Base-by-base conservation (phyloP, 768 basidiomycete species). In the Boletus tylopilopsis region DNA sequence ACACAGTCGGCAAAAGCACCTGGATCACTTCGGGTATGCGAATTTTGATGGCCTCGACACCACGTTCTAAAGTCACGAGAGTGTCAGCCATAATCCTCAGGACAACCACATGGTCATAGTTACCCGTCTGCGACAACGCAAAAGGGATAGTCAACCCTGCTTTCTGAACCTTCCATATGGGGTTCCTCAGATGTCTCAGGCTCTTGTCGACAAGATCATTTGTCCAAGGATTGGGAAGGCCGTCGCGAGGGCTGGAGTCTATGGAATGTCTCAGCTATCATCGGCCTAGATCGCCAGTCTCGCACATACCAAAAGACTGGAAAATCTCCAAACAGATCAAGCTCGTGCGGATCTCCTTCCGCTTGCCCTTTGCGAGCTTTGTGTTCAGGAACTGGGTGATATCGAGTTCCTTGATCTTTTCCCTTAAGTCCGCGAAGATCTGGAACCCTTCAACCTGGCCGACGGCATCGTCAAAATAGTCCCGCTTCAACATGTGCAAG, bases 381-480 rank as follows among this genome's bases (percentile, higher is more conserved):
- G 6, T 18, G 5, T 44, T 36, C 8, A 62, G 32, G 18, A 62
- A 52, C 21, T 48, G 18, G 0, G 54, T 54, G 18, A 63, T 59
- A 5, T 52, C 18, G 22, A 9, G 12, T 34, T 23, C 24, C 15
- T 52, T 56, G 63, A 57, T 54, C 4, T 63, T 32, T 23, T 50
- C 45, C 54, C 63, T 59, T 7, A 63, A 46, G 25, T 63, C 50
- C 2, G 34, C 36, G 13, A 62, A 63, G 0, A 62, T 48, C 39
- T 63, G 57, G 24, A 63, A 63, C 16, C 61, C 60, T 41, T 62
- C 61, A 1, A 60, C 37, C 19, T 10, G 42, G 11, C 61, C 61
- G 0, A 62, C 43, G 19, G 57, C 51, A 29, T 63, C 61, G n/a
- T 62, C 57, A 24, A 62, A 62, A 36, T 47, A 63, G 43, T 62